These are phyloP conservation scores for Cytospora leucostoma DNA, from an alignment of 2,329 filamentous ascomycete species.

Conservation along the genomic window DNA sequence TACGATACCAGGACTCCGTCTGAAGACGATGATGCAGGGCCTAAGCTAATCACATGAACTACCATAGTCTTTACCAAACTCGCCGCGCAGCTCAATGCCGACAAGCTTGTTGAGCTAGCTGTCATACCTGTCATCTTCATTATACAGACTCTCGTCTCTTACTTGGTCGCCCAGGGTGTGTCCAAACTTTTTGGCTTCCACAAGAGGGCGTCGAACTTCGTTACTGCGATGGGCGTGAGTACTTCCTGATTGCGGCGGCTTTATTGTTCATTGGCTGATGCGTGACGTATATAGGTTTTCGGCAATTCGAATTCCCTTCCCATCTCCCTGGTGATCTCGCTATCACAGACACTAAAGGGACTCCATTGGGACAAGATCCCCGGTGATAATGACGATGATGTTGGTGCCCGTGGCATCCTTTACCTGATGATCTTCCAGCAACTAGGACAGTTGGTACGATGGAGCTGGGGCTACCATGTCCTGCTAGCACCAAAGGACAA, in stretches of 20 bases:
- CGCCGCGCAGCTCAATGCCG: constrained; percentile 87
- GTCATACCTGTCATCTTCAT: constrained; percentile 95
- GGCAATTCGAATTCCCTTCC: constrained; percentile 98
- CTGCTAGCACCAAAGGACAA: constrained; percentile 82
- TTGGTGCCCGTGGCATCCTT: constrained; percentile 88
- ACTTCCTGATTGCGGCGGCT: neutral
- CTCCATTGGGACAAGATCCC: constrained; percentile 92
- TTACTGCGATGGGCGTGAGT: constrained; percentile 82
- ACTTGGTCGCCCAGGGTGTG: constrained; percentile 70
- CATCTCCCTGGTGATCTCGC: constrained; percentile 90
- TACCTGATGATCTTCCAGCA: constrained; percentile 98
- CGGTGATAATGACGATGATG: constrained; percentile 92
- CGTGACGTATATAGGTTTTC: constrained; percentile 62
- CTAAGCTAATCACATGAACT: constrained; percentile 33
- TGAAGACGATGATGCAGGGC: neutral
- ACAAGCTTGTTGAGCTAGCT: constrained; percentile 85
- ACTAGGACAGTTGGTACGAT: constrained; percentile 88
- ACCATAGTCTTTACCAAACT: constrained; percentile 88
- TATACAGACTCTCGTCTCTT: constrained; percentile 85
- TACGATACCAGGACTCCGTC: constrained; percentile 48
- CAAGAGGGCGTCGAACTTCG: constrained; percentile 87
- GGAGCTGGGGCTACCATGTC: constrained; percentile 98
- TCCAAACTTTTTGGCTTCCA: constrained; percentile 77
- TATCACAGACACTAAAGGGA: constrained; percentile 88
- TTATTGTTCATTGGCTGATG: constrained; percentile 21